phyloP scores from a whole-genome alignment of 306 rosid species.

The Prunus padus region DNA sequence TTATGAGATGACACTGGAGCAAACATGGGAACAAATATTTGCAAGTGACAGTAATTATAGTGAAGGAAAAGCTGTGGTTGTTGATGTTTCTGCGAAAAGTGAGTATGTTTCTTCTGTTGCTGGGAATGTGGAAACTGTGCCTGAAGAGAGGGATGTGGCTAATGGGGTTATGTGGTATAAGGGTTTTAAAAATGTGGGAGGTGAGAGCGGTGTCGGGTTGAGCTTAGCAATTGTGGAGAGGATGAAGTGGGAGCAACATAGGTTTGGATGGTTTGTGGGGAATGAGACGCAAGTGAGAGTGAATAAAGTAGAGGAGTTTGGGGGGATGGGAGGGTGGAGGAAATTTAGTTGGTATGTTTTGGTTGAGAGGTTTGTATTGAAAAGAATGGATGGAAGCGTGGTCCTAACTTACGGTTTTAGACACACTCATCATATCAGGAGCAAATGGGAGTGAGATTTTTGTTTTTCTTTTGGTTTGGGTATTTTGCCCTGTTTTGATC shows the following conservation, averaged over 20 bases:
- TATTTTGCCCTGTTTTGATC: too few species aligned
- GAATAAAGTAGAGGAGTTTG: conserved; percentile 48
- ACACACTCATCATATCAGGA: conserved; percentile 40
- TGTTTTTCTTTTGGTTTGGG: neutral
- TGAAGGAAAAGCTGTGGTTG: conserved; percentile 4
- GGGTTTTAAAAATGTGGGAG: conserved; percentile 36
- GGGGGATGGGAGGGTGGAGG: conserved; percentile 36
- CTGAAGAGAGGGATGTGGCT: conserved; percentile 14
- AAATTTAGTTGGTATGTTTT: conserved; percentile 37
- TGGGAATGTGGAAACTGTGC: conserved; percentile 33
- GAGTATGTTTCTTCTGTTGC: conserved; percentile 34
- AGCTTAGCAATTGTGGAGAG: conserved; percentile 51
- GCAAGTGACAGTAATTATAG: neutral
- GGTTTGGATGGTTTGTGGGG: conserved; percentile 40
- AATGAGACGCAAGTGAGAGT: conserved; percentile 29
- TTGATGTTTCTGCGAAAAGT: conserved; percentile 14
- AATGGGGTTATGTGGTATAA: conserved; percentile 47
- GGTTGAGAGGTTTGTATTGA: conserved; percentile 46
- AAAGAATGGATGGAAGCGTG: conserved; percentile 46
- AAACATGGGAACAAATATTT: conserved; percentile 40
- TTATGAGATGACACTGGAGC: conserved; percentile 38
- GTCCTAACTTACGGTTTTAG: conserved; percentile 41
- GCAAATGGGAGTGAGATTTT: conserved; percentile 42
- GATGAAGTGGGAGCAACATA: conserved; percentile 49
- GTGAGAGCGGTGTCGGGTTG: conserved; percentile 48